phyloP scores from a whole-genome alignment of 352 stramenopile species.

The Phytophthora sp. region DNA sequence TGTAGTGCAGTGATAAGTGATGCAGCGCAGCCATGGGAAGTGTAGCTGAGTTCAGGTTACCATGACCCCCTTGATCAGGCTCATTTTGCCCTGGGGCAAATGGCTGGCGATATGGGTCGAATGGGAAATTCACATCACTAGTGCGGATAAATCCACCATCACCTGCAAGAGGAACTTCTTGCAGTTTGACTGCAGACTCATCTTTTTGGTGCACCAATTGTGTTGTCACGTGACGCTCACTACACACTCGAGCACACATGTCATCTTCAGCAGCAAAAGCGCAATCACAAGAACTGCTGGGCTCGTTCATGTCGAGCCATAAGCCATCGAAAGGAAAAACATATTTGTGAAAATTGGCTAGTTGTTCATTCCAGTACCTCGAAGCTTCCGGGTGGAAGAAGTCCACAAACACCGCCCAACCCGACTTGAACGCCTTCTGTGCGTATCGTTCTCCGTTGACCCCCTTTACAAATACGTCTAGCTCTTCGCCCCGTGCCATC shows the following conservation, averaged over 20 bases:
- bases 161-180: conserved; percentile 15
- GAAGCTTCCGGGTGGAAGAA: conserved; percentile 85
- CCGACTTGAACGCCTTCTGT: conserved; percentile 67
- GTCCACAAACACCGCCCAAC: conserved; percentile 81
- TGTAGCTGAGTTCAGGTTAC: conserved; percentile 81
- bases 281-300: conserved; percentile 71
- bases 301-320: conserved; percentile 88
- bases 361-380: conserved; percentile 71
- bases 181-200: not conserved
- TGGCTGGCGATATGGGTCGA: conserved; percentile 83
- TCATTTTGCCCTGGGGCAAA: conserved; percentile 71
- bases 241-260: conserved; percentile 38
- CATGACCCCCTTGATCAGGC: conserved; percentile 40
- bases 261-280: conserved; percentile 41
- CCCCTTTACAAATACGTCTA: conserved; percentile 84
- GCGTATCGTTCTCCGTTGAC: conserved; percentile 64
- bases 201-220: not conserved
- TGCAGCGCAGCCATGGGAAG: conserved; percentile 79
- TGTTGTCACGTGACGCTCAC: not conserved
- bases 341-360: conserved; percentile 62
- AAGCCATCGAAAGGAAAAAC: conserved; percentile 78
- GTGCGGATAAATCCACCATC: conserved; percentile 67
- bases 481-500: conserved; percentile 41
- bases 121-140: conserved; percentile 72
- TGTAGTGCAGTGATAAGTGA: conserved; percentile 80